Base-by-base conservation (phyloP, 2,329 filamentous ascomycete genomes). In the Biscogniauxia marginata region DNA sequence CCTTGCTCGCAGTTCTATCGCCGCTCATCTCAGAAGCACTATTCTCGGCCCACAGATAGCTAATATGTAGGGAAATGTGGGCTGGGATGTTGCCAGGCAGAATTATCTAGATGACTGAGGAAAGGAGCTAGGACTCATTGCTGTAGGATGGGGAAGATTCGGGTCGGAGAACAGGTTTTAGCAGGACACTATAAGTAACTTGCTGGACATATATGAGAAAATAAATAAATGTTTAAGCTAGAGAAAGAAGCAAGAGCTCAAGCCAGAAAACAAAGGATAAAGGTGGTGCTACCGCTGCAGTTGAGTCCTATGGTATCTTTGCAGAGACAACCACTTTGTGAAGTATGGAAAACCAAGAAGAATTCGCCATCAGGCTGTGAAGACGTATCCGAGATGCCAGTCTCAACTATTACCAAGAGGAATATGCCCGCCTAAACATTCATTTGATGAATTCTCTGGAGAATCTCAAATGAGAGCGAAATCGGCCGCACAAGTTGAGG, bases 51-150 rank as follows among this genome's bases (percentile, higher is more conserved):
- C 84, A 1, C 89, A 88, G 67, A 71, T 90, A 22, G 76, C 85
- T 2, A 89, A 89, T 62, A 70, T 90, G 3, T 85, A 89, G 64
- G 74, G 85, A 61, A 77, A 75, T 8, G 84, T 84, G 58, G 88
- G 87, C 4, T 90, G 85, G 84, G 81, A 90, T 6, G 85, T 89
- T 1, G 71, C 84, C 23, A 79, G 83, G 22, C 82, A 90, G 76
- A 90, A 90, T 70, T 90, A 90, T 65, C 75, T 90, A 0, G 88
- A 88, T 4, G 88, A 91, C 65, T 90, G 88, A 87, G 88, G 88
- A 1, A 88, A 88, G 71, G 85, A 88, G 63, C 86, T 79, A 18
- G 79, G 79, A 39, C 77, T 90, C 0, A 75, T 90, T 23, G 84
- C 84, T 1, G 78, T 88, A 11, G 88, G 86, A 0, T 90, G 85